These are phyloP conservation scores for Venturia nashicola DNA, from an alignment of 2,329 filamentous ascomycete genomes.

Conservation along the genomic window DNA sequence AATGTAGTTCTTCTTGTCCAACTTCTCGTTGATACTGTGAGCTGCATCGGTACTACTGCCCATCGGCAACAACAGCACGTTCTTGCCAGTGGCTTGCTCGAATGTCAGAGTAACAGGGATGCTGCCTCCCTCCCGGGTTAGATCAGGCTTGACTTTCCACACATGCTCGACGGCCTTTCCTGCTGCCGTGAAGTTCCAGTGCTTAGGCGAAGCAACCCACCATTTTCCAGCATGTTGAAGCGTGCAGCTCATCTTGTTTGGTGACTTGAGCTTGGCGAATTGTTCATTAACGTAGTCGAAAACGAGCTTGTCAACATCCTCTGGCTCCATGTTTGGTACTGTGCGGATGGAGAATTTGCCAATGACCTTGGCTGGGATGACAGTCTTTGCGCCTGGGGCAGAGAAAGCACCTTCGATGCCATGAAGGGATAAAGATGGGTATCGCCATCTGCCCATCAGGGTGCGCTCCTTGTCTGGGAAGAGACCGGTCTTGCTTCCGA, in stretches of 20 bases:
- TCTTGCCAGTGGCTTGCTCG: constrained; percentile 96
- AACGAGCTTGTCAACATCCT: constrained; percentile 75
- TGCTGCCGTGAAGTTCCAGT: constrained; percentile 97
- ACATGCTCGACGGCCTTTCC: constrained; percentile 94
- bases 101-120: constrained; percentile 96
- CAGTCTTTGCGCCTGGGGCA: constrained; percentile 88
- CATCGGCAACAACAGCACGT: constrained; percentile 91
- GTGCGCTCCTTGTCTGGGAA: constrained; percentile 80
- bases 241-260: constrained; percentile 76
- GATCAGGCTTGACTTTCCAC: constrained; percentile 85
- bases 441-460: constrained; percentile 92
- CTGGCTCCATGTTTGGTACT: constrained; percentile 93
- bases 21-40: constrained; percentile 97
- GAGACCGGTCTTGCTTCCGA: constrained; percentile 81
- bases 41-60: constrained; percentile 92
- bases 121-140: constrained; percentile 91
- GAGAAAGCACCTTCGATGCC: constrained; percentile 93
- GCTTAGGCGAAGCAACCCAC: constrained; percentile 96
- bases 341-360: constrained; percentile 98
- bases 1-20: constrained; percentile 95
- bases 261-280: constrained; percentile 78
- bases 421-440: constrained; percentile 86
- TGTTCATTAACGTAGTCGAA: constrained; percentile 72
- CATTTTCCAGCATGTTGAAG: constrained; percentile 90
- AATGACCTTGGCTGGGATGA: constrained; percentile 94